Evolutionary conservation across 2,329 filamentous ascomycete species (phyloP).

Genomic region (Penicillium digitatum): DNA sequence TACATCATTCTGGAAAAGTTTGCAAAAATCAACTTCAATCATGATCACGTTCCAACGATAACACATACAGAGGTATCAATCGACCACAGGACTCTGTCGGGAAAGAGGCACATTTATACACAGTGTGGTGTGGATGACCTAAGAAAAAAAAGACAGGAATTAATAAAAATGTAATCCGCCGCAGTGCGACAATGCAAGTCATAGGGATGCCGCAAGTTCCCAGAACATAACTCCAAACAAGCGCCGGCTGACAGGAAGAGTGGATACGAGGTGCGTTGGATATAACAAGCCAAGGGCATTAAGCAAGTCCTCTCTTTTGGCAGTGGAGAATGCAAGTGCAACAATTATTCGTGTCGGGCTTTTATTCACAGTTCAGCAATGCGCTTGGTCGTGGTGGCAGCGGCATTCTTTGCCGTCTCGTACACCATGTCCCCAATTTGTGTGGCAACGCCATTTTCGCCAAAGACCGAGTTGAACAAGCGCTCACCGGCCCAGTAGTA

Average conservation of each 20-base stretch:
- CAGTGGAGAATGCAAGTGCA: slow-evolving; percentile 4
- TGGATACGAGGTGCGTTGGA: slow-evolving; percentile 9
- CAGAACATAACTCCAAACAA: slow-evolving; percentile 25
- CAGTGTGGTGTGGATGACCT: background rate
- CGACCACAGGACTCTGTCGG: slow-evolving; percentile 8
- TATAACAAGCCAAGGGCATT: background rate
- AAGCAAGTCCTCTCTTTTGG: background rate
- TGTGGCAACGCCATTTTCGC: slow-evolving; percentile 24
- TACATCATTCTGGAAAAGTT: slow-evolving; percentile 9
- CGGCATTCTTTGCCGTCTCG: slow-evolving; percentile 46
- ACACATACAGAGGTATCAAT: slow-evolving; percentile 10
- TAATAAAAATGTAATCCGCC: slow-evolving; percentile 7
- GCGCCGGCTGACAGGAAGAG: slow-evolving; percentile 22
- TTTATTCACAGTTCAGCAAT: slow-evolving; percentile 32
- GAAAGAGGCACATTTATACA: background rate
- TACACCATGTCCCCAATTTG: slow-evolving; percentile 46
- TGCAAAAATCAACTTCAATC: slow-evolving; percentile 7
- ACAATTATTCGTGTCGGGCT: background rate
- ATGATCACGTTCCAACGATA: slow-evolving; percentile 7
- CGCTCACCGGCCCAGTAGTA: slow-evolving; percentile 89
- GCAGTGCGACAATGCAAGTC: slow-evolving; percentile 11
- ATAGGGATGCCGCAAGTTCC: slow-evolving; percentile 4
- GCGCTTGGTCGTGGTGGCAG: slow-evolving; percentile 33
- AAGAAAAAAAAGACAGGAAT: slow-evolving; percentile 5
- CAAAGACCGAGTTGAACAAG: slow-evolving; percentile 36